Base-by-base conservation (phyloP, 2,329 filamentous ascomycete species). In the Penicillium verrucosum region DNA sequence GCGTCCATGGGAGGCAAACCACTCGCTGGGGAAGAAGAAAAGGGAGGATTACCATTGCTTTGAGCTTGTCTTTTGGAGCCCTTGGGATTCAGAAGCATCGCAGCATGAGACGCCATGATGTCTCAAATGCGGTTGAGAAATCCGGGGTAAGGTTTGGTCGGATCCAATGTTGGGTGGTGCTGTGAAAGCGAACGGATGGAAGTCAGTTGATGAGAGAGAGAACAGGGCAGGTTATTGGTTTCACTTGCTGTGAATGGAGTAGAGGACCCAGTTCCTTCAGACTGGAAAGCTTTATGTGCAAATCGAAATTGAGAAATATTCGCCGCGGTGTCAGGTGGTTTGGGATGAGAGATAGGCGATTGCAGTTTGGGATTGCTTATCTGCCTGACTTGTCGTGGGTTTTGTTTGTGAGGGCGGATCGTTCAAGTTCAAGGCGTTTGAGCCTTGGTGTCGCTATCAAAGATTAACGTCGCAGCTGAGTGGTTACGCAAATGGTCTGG, bases 41-140 rank as follows among this genome's bases (percentile, higher is more conserved):
- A 37, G 48, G 59, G 40, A 56, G 52, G 42, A 45, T 67, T 70
- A 76, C 74, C 73, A 65, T 72, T 73, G 10, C 64, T 62, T 36
- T 71, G 65, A 3, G 68, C 60, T 46, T 71, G 70, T 58, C 72
- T 74, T 58, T 68, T 77, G 56, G 74, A 71, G 32, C 68, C 69
- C 62, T 75, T 75, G 16, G 77, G 77, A 61, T 79, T 71, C 55
- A 79, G 65, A 30, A 79, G 70, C 69, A 77, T 70, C 41, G 73
- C 74, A 34, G 77, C 73, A 51, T 73, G 69, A 34, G 73, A 72
- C 41, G 72, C 72, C 74, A 76, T 77, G 52, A 36, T 67, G 56
- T 56, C 51, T 55, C 42, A 44, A 51, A 32, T 45, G 21, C 16
- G 7, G 21, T 42, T 12, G 21, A 29, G 14, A 23, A 41, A n/a